Evolutionary conservation across 2,329 filamentous ascomycete species (phyloP).

Genomic region (Calonectria leucothoes): DNA sequence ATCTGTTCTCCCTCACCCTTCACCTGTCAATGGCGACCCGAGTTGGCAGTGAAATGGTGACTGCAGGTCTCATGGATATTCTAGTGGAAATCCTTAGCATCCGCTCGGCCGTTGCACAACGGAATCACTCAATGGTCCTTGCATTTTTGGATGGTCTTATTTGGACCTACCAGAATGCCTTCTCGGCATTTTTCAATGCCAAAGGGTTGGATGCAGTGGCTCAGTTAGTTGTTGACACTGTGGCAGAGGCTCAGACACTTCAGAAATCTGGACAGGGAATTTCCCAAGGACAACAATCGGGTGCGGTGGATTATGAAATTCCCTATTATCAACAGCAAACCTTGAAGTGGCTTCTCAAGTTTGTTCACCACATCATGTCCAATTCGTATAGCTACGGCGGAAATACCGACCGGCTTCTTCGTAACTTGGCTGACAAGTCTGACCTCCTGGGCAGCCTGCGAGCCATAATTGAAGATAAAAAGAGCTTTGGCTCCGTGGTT

Average conservation of each 20-base stretch:
- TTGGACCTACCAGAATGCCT: slow-evolving; percentile 85
- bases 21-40: slow-evolving; percentile 81
- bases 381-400: slow-evolving; percentile 76
- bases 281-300: slow-evolving; percentile 75
- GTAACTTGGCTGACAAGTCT: slow-evolving; percentile 94
- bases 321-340: slow-evolving; percentile 95
- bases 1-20: slow-evolving; percentile 87
- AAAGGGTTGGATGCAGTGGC: slow-evolving; percentile 91
- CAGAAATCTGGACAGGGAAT: slow-evolving; percentile 80
- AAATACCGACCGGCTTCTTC: slow-evolving; percentile 88
- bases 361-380: slow-evolving; percentile 94
- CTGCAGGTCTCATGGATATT: slow-evolving; percentile 89
- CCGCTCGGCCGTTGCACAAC: slow-evolving; percentile 83
- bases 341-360: slow-evolving; percentile 93
- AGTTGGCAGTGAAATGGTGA: slow-evolving; percentile 85
- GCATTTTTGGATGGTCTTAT: slow-evolving; percentile 91
- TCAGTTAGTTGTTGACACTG: slow-evolving; percentile 85
- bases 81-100: slow-evolving; percentile 89
- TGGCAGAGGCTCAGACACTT: slow-evolving; percentile 74
- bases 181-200: slow-evolving; percentile 83
- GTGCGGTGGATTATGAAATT: slow-evolving; percentile 91
- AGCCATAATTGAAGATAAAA: slow-evolving; percentile 82
- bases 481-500: slow-evolving; percentile 87
- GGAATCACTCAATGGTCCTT: slow-evolving; percentile 85
- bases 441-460: slow-evolving; percentile 83